Evolutionary conservation across 306 rosid species (phyloP).

Genomic region (Castanea mollissima): DNA sequence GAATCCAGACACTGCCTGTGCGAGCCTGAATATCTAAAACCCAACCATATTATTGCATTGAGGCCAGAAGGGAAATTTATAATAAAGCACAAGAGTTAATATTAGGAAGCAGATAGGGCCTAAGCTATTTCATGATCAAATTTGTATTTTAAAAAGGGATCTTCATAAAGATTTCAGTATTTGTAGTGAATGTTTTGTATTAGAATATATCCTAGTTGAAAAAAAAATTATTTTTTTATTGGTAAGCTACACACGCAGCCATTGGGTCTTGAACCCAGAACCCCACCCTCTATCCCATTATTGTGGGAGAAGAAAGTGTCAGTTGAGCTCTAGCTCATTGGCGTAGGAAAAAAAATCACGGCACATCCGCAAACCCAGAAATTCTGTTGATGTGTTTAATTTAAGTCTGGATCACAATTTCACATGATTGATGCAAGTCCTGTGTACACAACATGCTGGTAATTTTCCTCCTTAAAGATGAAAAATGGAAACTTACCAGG

Average conservation of each 20-base stretch:
- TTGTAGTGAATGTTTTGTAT: background rate
- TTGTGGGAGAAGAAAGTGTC: too few relatives aligned
- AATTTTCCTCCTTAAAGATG: background rate
- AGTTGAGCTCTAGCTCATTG: too few relatives aligned
- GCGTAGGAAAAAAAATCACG: background rate
- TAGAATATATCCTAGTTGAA: background rate
- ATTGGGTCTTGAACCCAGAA: too few relatives aligned
- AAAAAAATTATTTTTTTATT: background rate
- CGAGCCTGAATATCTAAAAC: background rate
- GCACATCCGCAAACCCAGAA: too few relatives aligned
- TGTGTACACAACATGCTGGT: background rate
- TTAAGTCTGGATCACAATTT: too few relatives aligned
- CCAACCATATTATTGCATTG: background rate
- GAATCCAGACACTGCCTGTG: background rate
- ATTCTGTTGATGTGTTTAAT: too few relatives aligned
- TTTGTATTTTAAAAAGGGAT: background rate
- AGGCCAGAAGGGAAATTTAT: too few relatives aligned
- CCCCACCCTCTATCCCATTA: too few relatives aligned
- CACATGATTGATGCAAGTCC: background rate
- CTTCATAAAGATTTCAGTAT: background rate
- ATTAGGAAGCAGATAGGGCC: too few relatives aligned
- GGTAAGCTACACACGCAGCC: too few relatives aligned
- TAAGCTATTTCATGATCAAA: too few relatives aligned
- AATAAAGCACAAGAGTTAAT: too few relatives aligned
- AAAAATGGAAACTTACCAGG: constrained; percentile 52